Base-by-base conservation (phyloP, 192 early-diverging fungal species). In the Ambispora gerdemannii region DNA sequence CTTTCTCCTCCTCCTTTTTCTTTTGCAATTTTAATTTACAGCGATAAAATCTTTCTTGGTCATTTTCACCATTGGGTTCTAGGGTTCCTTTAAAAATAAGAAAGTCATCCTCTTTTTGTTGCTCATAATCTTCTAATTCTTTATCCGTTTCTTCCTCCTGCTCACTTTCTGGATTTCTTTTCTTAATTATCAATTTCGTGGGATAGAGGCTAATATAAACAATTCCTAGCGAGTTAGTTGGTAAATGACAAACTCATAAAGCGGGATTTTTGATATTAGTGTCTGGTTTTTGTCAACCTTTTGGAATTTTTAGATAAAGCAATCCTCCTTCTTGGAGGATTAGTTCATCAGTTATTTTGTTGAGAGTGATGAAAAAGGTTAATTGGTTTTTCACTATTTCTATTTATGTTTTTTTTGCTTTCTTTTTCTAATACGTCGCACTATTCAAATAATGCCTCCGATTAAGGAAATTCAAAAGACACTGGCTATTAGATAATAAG, bases 201-300 rank as follows among this genome's bases (percentile, higher is more conserved):
- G 43, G 43, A 47, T 47, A 47, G 43, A 47, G 43, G 17, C 43
- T 47, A 17, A 47, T 47, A 47, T 10, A 17, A 10, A 10, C 17
- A 47, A 47, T 47, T 17, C 43, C 43, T 17, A 47, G 43, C 43
- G 43, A 47, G 17, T 47, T 47, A 47, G 43, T 47, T 47, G 43
- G 43, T 47, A 47, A 47, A 47, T 47, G 43, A 47, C 43, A 47
- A 47, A 47, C 43, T 47, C 43, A 47, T 47, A 47, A 47, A 17
- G 43, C 43, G 8, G 43, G 43, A 47, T 47, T 47, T 17, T 47
- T 47, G 43, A 47, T 47, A 47, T 47, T 47, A 47, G 43, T 17
- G 17, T 47, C 43, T 10, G 43, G 43, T 47, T 47, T 47, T 17
- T 47, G 43, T 17, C 43, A 47, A 47, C 17, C 8, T 17, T 47